These are phyloP conservation scores for Exophiala viscosa DNA, from an alignment of 2,329 filamentous ascomycete species.

Conservation along the genomic window DNA sequence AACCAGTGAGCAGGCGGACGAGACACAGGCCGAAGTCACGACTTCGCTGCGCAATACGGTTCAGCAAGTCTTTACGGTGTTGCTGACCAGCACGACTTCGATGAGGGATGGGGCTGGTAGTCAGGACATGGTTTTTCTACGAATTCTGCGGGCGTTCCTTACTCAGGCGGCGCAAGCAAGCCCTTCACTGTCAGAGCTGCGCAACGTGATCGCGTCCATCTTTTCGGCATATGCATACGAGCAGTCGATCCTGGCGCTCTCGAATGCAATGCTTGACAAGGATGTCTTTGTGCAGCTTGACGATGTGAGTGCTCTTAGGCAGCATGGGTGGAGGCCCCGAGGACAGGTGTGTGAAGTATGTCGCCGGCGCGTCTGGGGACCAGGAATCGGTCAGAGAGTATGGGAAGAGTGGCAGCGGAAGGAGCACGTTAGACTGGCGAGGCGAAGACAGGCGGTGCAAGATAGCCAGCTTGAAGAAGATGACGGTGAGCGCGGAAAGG, in stretches of 20 bases:
- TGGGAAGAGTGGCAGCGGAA: constrained; percentile 78
- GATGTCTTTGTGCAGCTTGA: constrained; percentile 82
- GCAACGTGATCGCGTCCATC: constrained; percentile 78
- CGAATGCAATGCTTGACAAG: constrained; percentile 80
- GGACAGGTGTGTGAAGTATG: constrained; percentile 88
- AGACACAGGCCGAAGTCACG: constrained; percentile 48
- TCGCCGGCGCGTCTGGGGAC: constrained; percentile 78
- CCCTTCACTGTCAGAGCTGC: constrained; percentile 80
- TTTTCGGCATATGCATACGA: constrained; percentile 96
- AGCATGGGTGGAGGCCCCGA: constrained; percentile 82
- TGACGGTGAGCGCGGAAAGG: constrained; percentile 18
- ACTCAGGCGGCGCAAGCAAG: constrained; percentile 75
- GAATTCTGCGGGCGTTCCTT: constrained; percentile 83
- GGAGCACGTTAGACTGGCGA: constrained; percentile 34
- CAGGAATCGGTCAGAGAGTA: constrained; percentile 70
- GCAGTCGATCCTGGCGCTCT: constrained; percentile 78
- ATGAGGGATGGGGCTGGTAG: constrained; percentile 32
- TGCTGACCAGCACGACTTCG: constrained; percentile 70
- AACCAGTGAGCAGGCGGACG: constrained; percentile 16
- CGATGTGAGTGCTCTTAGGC: constrained; percentile 68
- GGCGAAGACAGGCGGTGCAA: constrained; percentile 3
- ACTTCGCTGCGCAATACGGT: constrained; percentile 71
- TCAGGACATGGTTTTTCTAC: constrained; percentile 72
- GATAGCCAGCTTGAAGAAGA: constrained; percentile 8
- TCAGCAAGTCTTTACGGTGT: constrained; percentile 83